Base-by-base conservation (phyloP, 1,284 basidiomycete species). In the Trichosporon coremiiforme region DNA sequence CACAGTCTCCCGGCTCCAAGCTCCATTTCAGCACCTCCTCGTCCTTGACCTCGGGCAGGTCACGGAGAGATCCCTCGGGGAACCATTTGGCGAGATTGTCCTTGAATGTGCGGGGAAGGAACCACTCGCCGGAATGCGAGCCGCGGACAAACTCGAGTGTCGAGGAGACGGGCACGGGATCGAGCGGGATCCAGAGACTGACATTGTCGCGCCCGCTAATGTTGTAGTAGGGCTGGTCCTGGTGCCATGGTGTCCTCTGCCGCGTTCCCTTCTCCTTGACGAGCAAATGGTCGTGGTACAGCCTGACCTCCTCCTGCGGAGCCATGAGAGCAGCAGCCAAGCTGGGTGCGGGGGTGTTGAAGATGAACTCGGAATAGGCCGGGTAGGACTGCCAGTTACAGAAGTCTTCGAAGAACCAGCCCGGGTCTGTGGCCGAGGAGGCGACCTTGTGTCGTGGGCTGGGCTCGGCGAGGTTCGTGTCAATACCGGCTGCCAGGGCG, bases 141-240 rank as follows among this genome's bases (percentile, higher is more conserved):
- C 71, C 71, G 1, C 69, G 69, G 22, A 73, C 35, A 29, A 73
- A 73, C 69, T 73, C 71, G 47, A 73, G 68, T 29, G 69, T 67
- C 1, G 50, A 22, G 20, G 45, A 55, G n/a, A 35, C 15, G 2
- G 67, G 67, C 12, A 73, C 71, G 2, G 67, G 33, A 64, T 73
- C 71, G 47, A 73, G 67, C 7, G 71, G 71, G 36, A 73, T 70
- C 71, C 71, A 73, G 62, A 73, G 66, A 10, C n/a, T 31, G 20
- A 73, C 71, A 7, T 55, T 73, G 47, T 69, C 60, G 12, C 12
- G 22, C 2, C 69, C 69, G 31, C 50, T 38, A 15, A 73, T 69
- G 69, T 70, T 70, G 66, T 73, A 73, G 64, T 73, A 73, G 31
- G 71, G 71, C 69, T 70, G 69, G 69, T 73, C 71, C 66, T 73